phyloP scores from a whole-genome alignment of 768 basidiomycete genomes.

The Collybiopsis confluens region DNA sequence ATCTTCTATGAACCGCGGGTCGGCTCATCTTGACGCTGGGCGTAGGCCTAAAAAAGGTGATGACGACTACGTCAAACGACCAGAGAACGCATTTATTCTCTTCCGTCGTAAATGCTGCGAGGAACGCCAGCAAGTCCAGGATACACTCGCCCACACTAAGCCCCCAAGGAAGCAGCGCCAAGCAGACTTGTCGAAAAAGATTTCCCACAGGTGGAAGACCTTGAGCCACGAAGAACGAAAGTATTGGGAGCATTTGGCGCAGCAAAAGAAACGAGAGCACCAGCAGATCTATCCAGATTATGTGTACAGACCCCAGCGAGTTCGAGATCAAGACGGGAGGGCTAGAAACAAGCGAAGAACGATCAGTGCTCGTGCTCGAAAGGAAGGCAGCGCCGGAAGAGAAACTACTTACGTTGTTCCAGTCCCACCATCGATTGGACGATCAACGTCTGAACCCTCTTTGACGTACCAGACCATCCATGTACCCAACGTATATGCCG shows the following conservation, averaged over 20 bases:
- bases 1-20: slow-evolving; percentile 48
- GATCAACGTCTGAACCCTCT: slow-evolving; percentile 47
- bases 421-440: slow-evolving; percentile 35
- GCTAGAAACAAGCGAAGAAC: slow-evolving; percentile 28
- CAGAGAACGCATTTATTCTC: slow-evolving; percentile 81
- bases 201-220: slow-evolving; percentile 75
- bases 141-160: slow-evolving; percentile 1
- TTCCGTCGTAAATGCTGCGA: slow-evolving; percentile 78
- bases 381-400: slow-evolving; percentile 10
- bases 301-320: slow-evolving; percentile 71
- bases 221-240: slow-evolving; percentile 60
- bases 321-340: slow-evolving; percentile 52
- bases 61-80: slow-evolving; percentile 80
- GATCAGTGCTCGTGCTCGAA: slow-evolving; percentile 25
- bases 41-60: slow-evolving; percentile 67
- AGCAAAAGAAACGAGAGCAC: slow-evolving; percentile 77
- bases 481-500: slow-evolving; percentile 56
- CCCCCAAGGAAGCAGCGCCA: slow-evolving; percentile 70
- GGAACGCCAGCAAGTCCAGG: slow-evolving; percentile 46
- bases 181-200: slow-evolving; percentile 77
- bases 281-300: slow-evolving; percentile 72
- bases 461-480: slow-evolving; percentile 60
- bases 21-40: slow-evolving; percentile 43
- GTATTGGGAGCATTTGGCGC: slow-evolving; percentile 73
- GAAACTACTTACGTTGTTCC: slow-evolving; percentile 18